These are phyloP conservation scores for Amoeboaphelidium protococcarum DNA, from an alignment of 371 early-diverging fungal genomes.

Conservation along the genomic window DNA sequence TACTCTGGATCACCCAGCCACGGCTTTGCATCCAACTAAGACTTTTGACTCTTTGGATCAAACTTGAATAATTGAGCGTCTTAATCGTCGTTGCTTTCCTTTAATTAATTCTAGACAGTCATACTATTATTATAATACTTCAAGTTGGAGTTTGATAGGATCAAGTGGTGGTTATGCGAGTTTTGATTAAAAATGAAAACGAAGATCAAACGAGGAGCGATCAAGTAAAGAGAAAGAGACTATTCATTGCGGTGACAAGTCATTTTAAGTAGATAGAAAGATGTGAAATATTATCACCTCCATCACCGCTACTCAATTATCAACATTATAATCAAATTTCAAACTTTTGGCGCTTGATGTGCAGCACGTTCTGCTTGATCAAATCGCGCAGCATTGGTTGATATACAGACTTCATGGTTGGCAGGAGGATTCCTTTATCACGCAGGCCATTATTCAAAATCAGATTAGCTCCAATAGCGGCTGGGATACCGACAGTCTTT, in stretches of 20 bases:
- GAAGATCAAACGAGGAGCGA: not conserved
- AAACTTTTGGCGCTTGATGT: not conserved
- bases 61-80: not conserved
- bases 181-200: no score
- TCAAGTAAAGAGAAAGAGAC: no score
- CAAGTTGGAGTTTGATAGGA: no score
- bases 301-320: no score
- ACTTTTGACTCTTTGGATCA: not conserved
- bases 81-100: no score
- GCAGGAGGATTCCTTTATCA: constrained; percentile 60
- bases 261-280: no score
- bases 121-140: no score
- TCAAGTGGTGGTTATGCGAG: no score
- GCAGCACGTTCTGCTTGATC: constrained; percentile 25
- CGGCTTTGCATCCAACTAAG: not conserved
- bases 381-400: constrained; percentile 62
- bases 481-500: constrained; percentile 86
- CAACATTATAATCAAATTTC: not conserved
- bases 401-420: constrained; percentile 64
- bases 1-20: constrained; percentile 15
- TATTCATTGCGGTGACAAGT: no score
- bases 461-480: constrained; percentile 78
- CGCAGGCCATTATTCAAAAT: constrained; percentile 48
- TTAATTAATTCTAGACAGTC: no score
- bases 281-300: no score